Evolutionary conservation across 345 rosid species (phyloP).

Genomic region (Pistacia vera): DNA sequence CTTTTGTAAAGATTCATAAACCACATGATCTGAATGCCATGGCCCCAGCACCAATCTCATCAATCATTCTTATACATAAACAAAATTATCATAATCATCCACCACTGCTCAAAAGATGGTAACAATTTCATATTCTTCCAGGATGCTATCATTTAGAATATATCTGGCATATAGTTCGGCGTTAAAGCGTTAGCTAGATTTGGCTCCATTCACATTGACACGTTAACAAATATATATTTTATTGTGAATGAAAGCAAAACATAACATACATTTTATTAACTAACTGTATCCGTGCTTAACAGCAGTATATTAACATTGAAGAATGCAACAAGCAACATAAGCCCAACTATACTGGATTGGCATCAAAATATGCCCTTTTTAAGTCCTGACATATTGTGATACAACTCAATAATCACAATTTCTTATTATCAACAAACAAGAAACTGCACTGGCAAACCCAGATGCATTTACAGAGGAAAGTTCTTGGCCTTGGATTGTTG

Average conservation of each 20-base stretch:
- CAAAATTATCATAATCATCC: neutral
- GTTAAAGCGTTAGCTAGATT: too few relatives aligned
- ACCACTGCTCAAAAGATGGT: neutral
- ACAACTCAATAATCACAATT: neutral
- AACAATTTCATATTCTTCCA: neutral
- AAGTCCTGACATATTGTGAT: neutral
- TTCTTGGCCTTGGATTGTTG: neutral
- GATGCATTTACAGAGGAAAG: neutral
- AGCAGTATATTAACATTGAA: too few relatives aligned
- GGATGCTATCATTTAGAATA: neutral
- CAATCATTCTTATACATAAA: neutral
- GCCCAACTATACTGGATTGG: neutral
- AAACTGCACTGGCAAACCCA: neutral
- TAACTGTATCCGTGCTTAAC: too few relatives aligned
- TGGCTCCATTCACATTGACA: too few relatives aligned
- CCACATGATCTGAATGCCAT: neutral
- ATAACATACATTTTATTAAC: too few relatives aligned
- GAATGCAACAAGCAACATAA: neutral
- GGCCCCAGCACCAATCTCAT: conserved; percentile 9
- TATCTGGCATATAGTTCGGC: too few relatives aligned
- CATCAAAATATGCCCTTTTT: neutral
- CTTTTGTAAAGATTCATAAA: conserved; percentile 17
- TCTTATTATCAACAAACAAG: neutral
- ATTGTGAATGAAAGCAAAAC: too few relatives aligned
- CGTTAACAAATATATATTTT: too few relatives aligned